These are phyloP conservation scores for Hirschfeldia incana DNA, from an alignment of 345 rosid genomes.

Conservation along the genomic window DNA sequence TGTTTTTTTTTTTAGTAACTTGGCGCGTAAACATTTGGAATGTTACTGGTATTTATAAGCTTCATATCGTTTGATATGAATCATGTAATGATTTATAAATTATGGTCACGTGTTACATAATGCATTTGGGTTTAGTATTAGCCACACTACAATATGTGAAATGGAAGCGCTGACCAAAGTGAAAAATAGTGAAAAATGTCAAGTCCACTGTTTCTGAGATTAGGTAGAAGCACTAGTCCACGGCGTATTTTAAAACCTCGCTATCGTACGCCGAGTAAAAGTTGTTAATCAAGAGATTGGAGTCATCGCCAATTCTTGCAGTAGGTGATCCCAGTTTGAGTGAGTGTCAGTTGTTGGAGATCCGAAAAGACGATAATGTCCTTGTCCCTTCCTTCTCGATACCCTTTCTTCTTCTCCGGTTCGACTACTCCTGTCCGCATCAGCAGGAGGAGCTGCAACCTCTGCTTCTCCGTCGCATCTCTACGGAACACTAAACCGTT, in stretches of 20 bases:
- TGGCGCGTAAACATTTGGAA: slow-evolving; percentile 20
- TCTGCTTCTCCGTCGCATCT: slow-evolving; percentile 36
- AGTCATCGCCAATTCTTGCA: slow-evolving; percentile 21
- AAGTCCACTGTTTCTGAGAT: background rate
- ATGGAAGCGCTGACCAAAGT: background rate
- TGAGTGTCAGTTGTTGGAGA: slow-evolving; percentile 8
- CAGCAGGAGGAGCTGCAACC: slow-evolving; percentile 34
- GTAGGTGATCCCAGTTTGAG: slow-evolving; percentile 1
- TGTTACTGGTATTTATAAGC: slow-evolving; percentile 19
- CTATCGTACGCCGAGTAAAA: background rate
- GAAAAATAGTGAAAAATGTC: background rate
- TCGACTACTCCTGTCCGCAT: slow-evolving; percentile 34
- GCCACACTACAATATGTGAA: background rate
- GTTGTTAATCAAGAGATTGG: background rate
- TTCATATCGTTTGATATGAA: slow-evolving; percentile 26
- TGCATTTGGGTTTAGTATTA: background rate
- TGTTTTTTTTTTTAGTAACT: slow-evolving; percentile 7
- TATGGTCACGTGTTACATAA: slow-evolving; percentile 9
- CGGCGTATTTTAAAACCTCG: slow-evolving; percentile 3
- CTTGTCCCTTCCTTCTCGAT: slow-evolving; percentile 47
- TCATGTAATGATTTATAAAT: background rate
- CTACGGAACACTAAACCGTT: slow-evolving; percentile 24
- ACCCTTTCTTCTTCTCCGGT: slow-evolving; percentile 42
- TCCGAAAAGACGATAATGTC: slow-evolving; percentile 41
- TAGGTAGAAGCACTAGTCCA: background rate